These are phyloP conservation scores for Fusarium sp. DNA, from an alignment of 2,329 filamentous ascomycete species.

Conservation along the genomic window DNA sequence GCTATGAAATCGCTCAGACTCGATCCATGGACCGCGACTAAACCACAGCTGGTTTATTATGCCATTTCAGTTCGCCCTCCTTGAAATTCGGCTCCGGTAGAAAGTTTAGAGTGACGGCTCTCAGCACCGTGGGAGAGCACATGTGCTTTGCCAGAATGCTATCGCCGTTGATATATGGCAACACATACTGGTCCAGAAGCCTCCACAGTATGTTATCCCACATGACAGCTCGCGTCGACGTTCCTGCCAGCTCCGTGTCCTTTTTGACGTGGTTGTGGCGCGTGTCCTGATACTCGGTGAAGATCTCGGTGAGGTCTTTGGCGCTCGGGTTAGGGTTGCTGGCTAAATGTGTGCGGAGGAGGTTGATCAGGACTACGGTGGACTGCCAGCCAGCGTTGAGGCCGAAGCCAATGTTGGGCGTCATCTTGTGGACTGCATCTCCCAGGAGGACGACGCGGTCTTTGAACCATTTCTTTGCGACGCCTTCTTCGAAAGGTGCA, in stretches of 20 bases:
- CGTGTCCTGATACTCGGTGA: constrained; percentile 11
- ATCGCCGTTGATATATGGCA: constrained; percentile 29
- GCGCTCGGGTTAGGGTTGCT: neutral
- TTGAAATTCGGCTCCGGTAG: constrained; percentile 26
- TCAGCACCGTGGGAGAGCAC: constrained; percentile 25
- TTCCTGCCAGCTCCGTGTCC: constrained; percentile 20
- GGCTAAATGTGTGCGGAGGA: constrained; percentile 8
- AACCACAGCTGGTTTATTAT: constrained; percentile 12
- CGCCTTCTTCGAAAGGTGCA: constrained; percentile 25
- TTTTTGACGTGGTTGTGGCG: constrained; percentile 5
- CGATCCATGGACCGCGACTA: neutral
- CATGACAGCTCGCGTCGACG: constrained; percentile 17
- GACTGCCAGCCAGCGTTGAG: constrained; percentile 36
- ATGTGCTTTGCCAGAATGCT: constrained; percentile 24
- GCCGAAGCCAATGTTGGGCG: constrained; percentile 30
- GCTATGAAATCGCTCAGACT: fast-evolving
- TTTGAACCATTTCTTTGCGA: constrained; percentile 24
- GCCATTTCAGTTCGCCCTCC: constrained; percentile 20
- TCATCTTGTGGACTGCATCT: constrained; percentile 35
- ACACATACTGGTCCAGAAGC: constrained; percentile 20
- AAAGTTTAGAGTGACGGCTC: constrained; percentile 22
- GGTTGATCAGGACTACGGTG: constrained; percentile 18
- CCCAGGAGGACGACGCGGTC: constrained; percentile 31
- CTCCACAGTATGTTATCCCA: constrained; percentile 29
- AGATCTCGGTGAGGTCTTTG: neutral